These are phyloP conservation scores for Chimonanthus praecox DNA, from an alignment of 164 flowering plant genomes.

Conservation along the genomic window DNA sequence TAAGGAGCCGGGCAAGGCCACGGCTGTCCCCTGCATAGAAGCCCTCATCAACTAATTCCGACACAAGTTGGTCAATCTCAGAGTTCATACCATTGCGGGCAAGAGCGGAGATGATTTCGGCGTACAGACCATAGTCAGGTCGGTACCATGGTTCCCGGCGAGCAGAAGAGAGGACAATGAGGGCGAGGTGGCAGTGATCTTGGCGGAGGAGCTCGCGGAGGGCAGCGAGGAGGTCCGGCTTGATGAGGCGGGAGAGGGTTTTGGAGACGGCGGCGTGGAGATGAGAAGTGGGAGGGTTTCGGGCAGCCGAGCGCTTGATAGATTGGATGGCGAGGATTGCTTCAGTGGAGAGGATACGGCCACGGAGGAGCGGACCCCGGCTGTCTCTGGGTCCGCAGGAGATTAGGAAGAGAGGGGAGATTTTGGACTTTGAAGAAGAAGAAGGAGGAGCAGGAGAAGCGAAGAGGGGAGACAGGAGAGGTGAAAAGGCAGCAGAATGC, in stretches of 20 bases:
- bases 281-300: constrained; percentile 6
- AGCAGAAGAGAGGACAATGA: constrained; percentile 42
- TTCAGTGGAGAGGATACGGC: constrained; percentile 68
- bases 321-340: constrained; percentile 84
- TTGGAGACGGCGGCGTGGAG: constrained; percentile 15
- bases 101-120: constrained; percentile 46
- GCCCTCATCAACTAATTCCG: constrained; percentile 34
- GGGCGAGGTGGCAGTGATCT: constrained; percentile 54
- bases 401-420: not conserved
- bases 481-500: not conserved
- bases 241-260: constrained; percentile 52
- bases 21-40: constrained; percentile 25
- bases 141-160: constrained; percentile 46
- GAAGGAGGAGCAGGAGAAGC: constrained; percentile 1
- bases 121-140: constrained; percentile 42
- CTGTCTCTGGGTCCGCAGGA: constrained; percentile 63
- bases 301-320: constrained; percentile 53
- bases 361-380: constrained; percentile 71
- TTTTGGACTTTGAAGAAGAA: constrained; percentile 4
- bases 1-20: constrained; percentile 48
- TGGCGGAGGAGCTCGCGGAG: constrained; percentile 83
- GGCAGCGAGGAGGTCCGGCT: constrained; percentile 73
- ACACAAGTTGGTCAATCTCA: constrained; percentile 56
- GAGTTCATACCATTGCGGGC: constrained; percentile 40
- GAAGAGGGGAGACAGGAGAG: not conserved